These are phyloP conservation scores for Thelonectria rubi DNA, from an alignment of 2,329 filamentous ascomycete genomes.

Conservation along the genomic window DNA sequence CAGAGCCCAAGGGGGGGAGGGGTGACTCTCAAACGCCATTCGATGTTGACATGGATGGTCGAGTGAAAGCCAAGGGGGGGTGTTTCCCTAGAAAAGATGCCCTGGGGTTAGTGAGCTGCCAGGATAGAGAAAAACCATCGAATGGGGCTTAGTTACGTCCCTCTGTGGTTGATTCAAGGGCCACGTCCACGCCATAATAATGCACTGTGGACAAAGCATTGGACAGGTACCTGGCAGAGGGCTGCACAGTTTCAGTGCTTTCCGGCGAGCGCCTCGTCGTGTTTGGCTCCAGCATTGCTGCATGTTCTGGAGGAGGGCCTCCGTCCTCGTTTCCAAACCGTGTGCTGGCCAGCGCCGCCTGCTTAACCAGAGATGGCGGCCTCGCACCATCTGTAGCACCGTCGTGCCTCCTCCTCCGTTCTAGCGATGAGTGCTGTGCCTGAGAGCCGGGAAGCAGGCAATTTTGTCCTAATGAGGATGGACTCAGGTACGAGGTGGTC, in stretches of 20 bases:
- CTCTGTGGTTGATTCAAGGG: conserved; percentile 20
- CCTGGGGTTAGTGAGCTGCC: conserved; percentile 21
- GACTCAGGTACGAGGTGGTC: background rate
- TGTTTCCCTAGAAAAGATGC: conserved; percentile 12
- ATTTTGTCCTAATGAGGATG: background rate
- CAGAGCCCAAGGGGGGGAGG: conserved; percentile 19
- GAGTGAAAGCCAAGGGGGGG: conserved; percentile 9
- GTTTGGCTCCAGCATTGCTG: background rate
- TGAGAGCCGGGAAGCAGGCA: background rate
- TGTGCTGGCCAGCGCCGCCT: conserved; percentile 11
- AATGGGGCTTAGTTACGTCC: conserved; percentile 36
- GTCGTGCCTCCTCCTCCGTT: background rate
- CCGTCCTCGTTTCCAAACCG: conserved; percentile 15
- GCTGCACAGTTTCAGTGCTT: background rate
- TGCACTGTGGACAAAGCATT: conserved; percentile 14
- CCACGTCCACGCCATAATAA: conserved; percentile 16
- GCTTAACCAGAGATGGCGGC: conserved; percentile 6
- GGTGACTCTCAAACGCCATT: conserved; percentile 12
- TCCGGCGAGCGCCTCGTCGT: background rate
- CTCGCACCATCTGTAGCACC: conserved; percentile 14
- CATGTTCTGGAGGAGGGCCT: background rate
- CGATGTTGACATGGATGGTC: background rate
- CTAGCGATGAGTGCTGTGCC: background rate
- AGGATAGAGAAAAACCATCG: conserved; percentile 32
- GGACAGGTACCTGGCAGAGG: conserved; percentile 12